Conservation (phyloP, 1,139 yeast genomes). For the Kodamaea sp. region DNA sequence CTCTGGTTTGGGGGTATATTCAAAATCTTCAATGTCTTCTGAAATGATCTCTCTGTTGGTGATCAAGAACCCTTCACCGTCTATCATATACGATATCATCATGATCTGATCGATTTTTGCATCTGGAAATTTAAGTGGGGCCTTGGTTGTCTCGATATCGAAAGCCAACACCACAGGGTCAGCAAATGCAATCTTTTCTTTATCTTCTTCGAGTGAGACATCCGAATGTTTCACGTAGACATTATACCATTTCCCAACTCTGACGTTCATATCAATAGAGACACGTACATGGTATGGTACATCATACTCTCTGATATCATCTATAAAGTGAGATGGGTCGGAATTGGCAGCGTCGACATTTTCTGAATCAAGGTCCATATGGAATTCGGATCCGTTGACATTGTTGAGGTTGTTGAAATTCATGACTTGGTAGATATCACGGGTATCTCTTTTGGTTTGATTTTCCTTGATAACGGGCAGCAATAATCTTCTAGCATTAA, state of each 20-base stretch:
- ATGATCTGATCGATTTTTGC: conserved; percentile 89
- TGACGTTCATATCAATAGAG: conserved; percentile 77
- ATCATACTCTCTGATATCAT: conserved; percentile 89
- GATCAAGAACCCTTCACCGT: conserved; percentile 92
- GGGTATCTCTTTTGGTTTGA: conserved; percentile 60
- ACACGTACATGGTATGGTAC: conserved; percentile 97
- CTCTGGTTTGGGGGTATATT: conserved; percentile 96
- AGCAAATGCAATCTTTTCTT: conserved; percentile 86
- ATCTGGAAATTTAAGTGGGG: conserved; percentile 95
- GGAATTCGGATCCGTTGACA: conserved; percentile 18
- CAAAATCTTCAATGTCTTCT: conserved; percentile 94
- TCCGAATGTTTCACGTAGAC: conserved; percentile 66
- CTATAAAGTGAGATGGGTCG: conserved; percentile 67
- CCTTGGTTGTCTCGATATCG: conserved; percentile 97
- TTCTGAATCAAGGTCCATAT: conserved; percentile 14
- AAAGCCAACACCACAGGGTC: conserved; percentile 97
- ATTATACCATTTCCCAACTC: conserved; percentile 96
- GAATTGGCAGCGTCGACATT: conserved; percentile 21
- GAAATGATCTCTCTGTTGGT: conserved; percentile 94
- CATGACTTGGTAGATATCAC: conserved; percentile 66
- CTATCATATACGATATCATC: conserved; percentile 99
- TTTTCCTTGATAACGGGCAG: conserved; percentile 74
- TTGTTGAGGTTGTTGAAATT: conserved; percentile 40
- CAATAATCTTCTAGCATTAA: conserved; percentile 69
- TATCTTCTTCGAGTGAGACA: conserved; percentile 58